Evolutionary conservation across 148 eudicot genomes (phyloP).

Genomic region (Rhododendron vialii): DNA sequence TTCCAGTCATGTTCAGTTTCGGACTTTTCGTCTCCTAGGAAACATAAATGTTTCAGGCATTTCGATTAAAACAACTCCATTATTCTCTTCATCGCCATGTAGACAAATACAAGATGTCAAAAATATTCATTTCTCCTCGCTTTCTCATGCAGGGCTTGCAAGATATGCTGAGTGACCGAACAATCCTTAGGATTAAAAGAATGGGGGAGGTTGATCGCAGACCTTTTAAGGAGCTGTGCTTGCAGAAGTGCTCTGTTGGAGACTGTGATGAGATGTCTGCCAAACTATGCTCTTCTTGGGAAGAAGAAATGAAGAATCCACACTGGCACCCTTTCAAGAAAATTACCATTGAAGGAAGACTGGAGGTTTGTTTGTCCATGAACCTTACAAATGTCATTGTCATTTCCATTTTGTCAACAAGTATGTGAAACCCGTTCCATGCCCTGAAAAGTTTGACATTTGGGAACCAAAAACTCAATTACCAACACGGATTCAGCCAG

Average conservation of each 20-base stretch:
- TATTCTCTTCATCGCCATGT: not conserved
- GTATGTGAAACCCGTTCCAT: not conserved
- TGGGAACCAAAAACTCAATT: not conserved
- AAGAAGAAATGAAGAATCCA: conserved; percentile 19
- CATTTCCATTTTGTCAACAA: not conserved
- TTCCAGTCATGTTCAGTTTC: not conserved
- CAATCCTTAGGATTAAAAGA: conserved; percentile 19
- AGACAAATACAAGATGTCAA: not conserved
- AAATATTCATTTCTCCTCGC: not conserved
- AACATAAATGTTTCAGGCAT: no score
- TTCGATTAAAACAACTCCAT: not conserved
- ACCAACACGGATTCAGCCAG: not conserved
- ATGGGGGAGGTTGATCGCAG: conserved; percentile 28
- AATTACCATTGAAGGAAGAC: conserved; percentile 7
- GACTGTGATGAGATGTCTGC: conserved; percentile 19
- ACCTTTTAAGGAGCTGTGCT: conserved; percentile 17
- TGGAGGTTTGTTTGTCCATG: conserved; percentile 9
- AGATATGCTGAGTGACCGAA: conserved; percentile 5
- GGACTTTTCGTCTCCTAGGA: not conserved
- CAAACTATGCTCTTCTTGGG: conserved; percentile 20
- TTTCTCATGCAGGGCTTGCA: conserved; percentile 19
- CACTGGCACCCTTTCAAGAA: conserved; percentile 29
- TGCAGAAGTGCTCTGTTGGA: conserved; percentile 11
- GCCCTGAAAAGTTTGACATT: not conserved
- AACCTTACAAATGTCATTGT: not conserved